Evolutionary conservation across 805 yeast genomes (phyloP), one percentile per base, ranked within the genome.

Genomic region (Yarrowia osloensis): DNA sequence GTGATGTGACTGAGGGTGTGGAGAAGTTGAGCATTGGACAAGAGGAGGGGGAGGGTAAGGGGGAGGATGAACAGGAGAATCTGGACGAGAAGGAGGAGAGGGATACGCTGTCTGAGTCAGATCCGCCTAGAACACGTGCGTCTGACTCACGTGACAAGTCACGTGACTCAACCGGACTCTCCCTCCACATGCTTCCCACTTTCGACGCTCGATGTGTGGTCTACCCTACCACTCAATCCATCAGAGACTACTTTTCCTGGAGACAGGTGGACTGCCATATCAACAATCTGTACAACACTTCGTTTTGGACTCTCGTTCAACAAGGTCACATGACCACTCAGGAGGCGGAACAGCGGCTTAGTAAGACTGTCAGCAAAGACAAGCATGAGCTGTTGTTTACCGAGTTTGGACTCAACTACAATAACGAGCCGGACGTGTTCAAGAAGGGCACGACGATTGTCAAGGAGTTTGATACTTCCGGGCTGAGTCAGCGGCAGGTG

Each of bases 251-350:
- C 74, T 84, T 95, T 70, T 80, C 89, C 67, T 95, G 99, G 99
- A 83, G 99, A 71, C 98, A 91, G 74, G 98, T 88, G 1, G 99
- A 95, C 75, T 95, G 83, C 63, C 99, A 95, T 78, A 95, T 95
- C 67, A 95, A 95, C 76, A 95, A 95, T 75, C 77, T 95, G 68
- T 95, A 94, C 80, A 95, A 95, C 74, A 95, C 99, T 0, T 81
- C 91, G 0, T 95, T 95, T 75, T 95, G 99, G 99, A 81, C 86
- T 6, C 80, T 95, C 72, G 94, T 95, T 0, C 74, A 80, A 21
- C 81, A 83, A 69, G 92, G 95, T 19, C 88, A 87, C 0, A 67
- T 89, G 77, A 83, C 88, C 0, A 86, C 96, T 0, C 85, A 85
- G 70, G 95, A 91, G 40, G 96, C 98, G 0, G 98, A 95, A 73